A percentile compares a stretch with the other conserved stretches of the same genome.
These are phyloP conservation scores for Quercus lobata DNA, from an alignment of 331 rosid genomes.

Conservation along the genomic window DNA sequence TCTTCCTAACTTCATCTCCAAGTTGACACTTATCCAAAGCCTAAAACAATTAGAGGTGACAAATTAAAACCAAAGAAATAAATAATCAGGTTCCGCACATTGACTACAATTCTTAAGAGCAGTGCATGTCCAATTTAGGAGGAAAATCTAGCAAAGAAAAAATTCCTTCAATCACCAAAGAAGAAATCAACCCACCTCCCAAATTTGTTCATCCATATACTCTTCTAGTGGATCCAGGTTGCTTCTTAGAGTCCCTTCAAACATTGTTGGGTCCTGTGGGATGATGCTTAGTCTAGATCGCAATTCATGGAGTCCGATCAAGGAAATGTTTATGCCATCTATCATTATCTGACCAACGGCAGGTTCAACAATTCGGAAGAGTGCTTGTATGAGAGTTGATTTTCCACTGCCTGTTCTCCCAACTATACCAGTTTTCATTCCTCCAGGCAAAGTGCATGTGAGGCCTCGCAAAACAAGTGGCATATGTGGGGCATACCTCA, in stretches of 20 bases:
- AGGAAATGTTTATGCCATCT: conserved; percentile 53
- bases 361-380: conserved; percentile 73
- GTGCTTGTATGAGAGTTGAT: conserved; percentile 76
- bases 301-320: conserved; percentile 76
- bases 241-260: conserved; percentile 80
- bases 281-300: conserved; percentile 77
- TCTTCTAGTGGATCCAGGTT: conserved; percentile 78
- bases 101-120: not conserved
- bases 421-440: conserved; percentile 72
- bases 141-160: not conserved
- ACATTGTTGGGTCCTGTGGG: conserved; percentile 94
- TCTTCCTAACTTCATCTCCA: conserved; percentile 81
- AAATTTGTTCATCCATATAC: conserved; percentile 68
- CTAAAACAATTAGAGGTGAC: conserved; percentile 22
- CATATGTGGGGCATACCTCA: conserved; percentile 73
- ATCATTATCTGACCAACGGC: conserved; percentile 51
- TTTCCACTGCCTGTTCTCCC: conserved; percentile 96
- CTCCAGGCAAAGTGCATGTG: conserved; percentile 70
- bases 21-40: conserved; percentile 88
- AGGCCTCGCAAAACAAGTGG: conserved; percentile 80
- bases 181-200: conserved; percentile 63
- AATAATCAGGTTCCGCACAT: not conserved
- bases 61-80: not conserved
- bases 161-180: not conserved
- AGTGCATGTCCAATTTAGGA: not conserved